Evolutionary conservation across 257 asterid species (phyloP), one percentile per base, ranked within the genome.

Genomic region (Nicotiana attenuata): DNA sequence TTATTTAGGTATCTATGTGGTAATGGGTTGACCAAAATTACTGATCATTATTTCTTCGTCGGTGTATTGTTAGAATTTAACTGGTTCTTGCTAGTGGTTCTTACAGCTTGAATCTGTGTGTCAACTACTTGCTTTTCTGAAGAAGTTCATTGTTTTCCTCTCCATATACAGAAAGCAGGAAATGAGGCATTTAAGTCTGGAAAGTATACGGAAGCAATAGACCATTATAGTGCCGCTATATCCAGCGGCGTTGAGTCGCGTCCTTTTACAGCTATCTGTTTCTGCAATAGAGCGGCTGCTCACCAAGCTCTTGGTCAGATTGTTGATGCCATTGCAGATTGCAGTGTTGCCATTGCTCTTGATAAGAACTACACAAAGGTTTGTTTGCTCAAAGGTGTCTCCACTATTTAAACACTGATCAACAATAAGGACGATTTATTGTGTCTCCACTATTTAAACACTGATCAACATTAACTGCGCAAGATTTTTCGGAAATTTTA

Each of bases 231-330:
- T 81, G 87, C 89, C 24, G 98, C 98, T 82, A 93, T 94, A 83
- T 89, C 97, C 10, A 89, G 89, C 87, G 86, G 97, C 88, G 85
- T 85, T 64, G 98, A 92, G 26, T 93, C 97, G 9, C 97, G 95
- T 53, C 92, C 93, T 84, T 96, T 94, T 85, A 90, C 92, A 88
- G 98, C 99, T 81, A 84, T 96, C 83, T 94, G 98, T 90, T 94
- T 93, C 90, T 90, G 99, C 89, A 96, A 94, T 81, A 97, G 98
- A 81, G 99, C 99, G 29, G 99, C 99, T 85, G 97, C 98, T 61
- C 86, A 93, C 87, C 99, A 93, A 87, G 90, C 98, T 56, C 80
- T 92, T 60, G 90, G 91, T 86, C 97, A 93, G 86, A 87, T 91
- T 84, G 82, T 86, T 67, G 99, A 96, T 88, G 98, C 98, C 88